phyloP scores from a whole-genome alignment of 148 eudicot species.

The Rhododendron henanense region DNA sequence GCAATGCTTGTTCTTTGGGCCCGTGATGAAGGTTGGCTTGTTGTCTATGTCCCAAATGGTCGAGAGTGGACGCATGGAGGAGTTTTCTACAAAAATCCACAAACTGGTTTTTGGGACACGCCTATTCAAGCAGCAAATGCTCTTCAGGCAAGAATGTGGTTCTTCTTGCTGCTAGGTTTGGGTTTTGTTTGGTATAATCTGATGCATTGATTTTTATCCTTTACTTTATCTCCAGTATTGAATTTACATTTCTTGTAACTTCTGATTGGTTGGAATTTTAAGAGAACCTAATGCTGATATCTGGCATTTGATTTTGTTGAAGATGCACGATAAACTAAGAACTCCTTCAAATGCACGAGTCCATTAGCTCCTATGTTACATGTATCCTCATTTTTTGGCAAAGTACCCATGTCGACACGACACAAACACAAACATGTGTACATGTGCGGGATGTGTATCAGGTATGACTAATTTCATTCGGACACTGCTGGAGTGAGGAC shows the following conservation, averaged over 20 bases:
- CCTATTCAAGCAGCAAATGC: conserved; percentile 79
- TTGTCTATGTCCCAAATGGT: conserved; percentile 74
- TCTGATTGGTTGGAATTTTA: background rate
- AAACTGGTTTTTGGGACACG: conserved; percentile 88
- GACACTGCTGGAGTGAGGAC: background rate
- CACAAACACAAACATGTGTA: background rate
- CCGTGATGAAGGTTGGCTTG: conserved; percentile 94
- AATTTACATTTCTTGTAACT: background rate
- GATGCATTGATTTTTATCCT: no score
- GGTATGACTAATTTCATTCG: background rate
- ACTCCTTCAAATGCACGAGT: background rate
- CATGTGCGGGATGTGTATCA: background rate
- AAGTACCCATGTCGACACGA: background rate
- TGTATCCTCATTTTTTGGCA: background rate
- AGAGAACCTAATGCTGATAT: conserved; percentile 5
- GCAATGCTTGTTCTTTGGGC: conserved; percentile 99
- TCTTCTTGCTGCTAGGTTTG: background rate
- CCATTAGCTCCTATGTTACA: background rate
- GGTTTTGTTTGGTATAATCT: background rate
- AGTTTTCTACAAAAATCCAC: conserved; percentile 63
- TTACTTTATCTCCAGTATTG: background rate
- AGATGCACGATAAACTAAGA: background rate
- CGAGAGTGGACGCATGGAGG: conserved; percentile 94
- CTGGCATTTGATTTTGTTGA: background rate
- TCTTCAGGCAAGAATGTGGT: conserved; percentile 58